Conservation (phyloP, 2,329 filamentous ascomycete genomes). For the Aspergillus pseudoviridinutans region DNA sequence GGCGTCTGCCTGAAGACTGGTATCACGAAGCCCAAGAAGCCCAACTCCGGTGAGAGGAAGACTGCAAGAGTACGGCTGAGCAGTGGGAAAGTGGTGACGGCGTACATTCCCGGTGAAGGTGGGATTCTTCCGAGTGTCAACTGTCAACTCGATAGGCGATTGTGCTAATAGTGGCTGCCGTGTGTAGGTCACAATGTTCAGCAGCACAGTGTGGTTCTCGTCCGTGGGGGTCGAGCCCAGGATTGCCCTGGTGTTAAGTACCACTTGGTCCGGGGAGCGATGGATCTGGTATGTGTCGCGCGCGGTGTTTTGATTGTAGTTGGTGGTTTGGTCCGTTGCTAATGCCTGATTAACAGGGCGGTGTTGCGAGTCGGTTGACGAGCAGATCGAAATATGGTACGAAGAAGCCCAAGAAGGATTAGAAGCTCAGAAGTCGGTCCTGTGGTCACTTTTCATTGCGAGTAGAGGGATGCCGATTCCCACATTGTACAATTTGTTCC, state of each 20-base stretch:
- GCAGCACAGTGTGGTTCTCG: conserved; percentile 95
- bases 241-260: conserved; percentile 99
- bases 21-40: conserved; percentile 95
- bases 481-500: neutral
- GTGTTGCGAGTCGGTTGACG: conserved; percentile 77
- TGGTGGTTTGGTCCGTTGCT: conserved; percentile 14
- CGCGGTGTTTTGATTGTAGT: neutral
- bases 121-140: conserved; percentile 15
- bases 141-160: neutral
- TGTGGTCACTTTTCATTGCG: neutral
- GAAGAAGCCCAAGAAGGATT: conserved; percentile 91
- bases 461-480: neutral
- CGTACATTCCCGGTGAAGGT: conserved; percentile 94
- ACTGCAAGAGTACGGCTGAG: conserved; percentile 87
- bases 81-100: conserved; percentile 80
- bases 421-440: conserved; percentile 5
- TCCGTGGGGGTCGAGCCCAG: conserved; percentile 87
- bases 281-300: conserved; percentile 79
- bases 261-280: conserved; percentile 81
- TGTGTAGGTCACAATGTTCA: conserved; percentile 86
- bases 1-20: conserved; percentile 94
- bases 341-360: conserved; percentile 58
- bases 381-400: conserved; percentile 96
- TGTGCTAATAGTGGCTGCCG: neutral
- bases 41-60: conserved; percentile 96